Percentiles rank a stretch among this genome's conserved stretches.
Conservation (phyloP, 1,284 basidiomycete genomes). For the Fomitopsis schrenkii region DNA sequence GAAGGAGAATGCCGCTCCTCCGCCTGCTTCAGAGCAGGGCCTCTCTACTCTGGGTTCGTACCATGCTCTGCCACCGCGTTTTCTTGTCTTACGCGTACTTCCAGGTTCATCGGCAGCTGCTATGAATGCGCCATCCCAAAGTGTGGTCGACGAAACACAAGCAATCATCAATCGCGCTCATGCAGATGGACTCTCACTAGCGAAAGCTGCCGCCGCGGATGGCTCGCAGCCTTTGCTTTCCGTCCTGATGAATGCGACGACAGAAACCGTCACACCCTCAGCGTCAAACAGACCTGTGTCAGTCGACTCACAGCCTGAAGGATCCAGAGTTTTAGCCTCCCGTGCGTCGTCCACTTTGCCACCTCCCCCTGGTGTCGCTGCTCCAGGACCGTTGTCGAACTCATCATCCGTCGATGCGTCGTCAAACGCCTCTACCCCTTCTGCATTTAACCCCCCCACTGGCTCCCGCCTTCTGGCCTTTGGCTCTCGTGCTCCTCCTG, state of each 20-base stretch:
- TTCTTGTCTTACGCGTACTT: neutral
- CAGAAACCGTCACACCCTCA: constrained; percentile 3
- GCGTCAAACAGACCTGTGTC: constrained; percentile 18
- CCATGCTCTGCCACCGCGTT: neutral
- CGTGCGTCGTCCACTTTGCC: constrained; percentile 32
- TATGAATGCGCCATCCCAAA: neutral
- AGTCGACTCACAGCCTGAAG: constrained; percentile 19
- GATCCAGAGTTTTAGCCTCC: constrained; percentile 29
- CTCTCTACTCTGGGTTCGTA: neutral
- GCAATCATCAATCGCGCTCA: neutral
- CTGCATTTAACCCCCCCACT: constrained; percentile 57
- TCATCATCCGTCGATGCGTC: constrained; percentile 15
- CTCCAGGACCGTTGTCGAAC: constrained; percentile 12
- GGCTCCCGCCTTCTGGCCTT: constrained; percentile 73
- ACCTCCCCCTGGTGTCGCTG: constrained; percentile 20
- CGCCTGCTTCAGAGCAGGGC: neutral
- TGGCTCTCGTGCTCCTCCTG: constrained; percentile 40
- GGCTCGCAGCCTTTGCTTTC: constrained; percentile 7
- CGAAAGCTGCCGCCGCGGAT: neutral
- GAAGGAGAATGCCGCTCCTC: constrained; percentile 8
- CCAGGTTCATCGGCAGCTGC: neutral
- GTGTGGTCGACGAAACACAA: neutral
- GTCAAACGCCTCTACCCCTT: constrained; percentile 19
- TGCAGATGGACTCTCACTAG: neutral
- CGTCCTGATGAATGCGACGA: constrained; percentile 5